Evolutionary conservation across 345 rosid species (phyloP), one percentile per base, ranked within the genome.

Genomic region (Cardamine occulta): DNA sequence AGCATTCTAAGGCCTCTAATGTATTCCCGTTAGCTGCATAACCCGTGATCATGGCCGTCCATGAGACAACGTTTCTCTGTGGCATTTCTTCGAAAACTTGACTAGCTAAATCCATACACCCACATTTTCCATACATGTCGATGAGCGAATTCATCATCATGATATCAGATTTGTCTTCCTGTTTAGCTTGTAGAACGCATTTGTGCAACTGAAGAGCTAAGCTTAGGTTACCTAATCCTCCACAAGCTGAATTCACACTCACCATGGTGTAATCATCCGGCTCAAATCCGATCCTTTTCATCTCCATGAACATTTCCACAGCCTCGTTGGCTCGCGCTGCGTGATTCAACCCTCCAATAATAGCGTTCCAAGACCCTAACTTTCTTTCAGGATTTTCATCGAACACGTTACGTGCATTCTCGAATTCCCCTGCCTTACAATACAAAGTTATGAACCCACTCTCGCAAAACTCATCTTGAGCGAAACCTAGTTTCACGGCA

Each of bases 341-440:
- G 5, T 87, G 96, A 47, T 85, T 61, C 48, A 89, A 80, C n/a
- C 95, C 97, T 0, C 78, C 86, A 19, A 93, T 82, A 21, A 88
- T 71, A 0, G 97, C 93, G 63, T 93, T 93, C 98, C 97, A 93
- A 61, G 97, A 91, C 17, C 98, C 96, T 63, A 93, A 48, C 75
- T 85, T 89, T 75, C 94, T 85, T 0, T 83, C 80, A 19, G 80
- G 83, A 82, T 88, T 93, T 88, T 82, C 88, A 24, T 87, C 98
- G 45, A 93, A 91, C 88, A 84, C 24, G 14, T 85, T 87, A 24
- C 79, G 79, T 10, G 91, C 97, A 48, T 74, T 40, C 8, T 52
- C 62, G 7, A 88, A 72, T 6, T 85, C 87, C 14, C 95, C 95
- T 0, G 79, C 77, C 34, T 88, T 93, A 0, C 78, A 32, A 9